Percentiles rank a stretch among this genome's conserved stretches.
phyloP scores from a whole-genome alignment of 2,329 filamentous ascomycete species.

The Dactylellina haptotyla region DNA sequence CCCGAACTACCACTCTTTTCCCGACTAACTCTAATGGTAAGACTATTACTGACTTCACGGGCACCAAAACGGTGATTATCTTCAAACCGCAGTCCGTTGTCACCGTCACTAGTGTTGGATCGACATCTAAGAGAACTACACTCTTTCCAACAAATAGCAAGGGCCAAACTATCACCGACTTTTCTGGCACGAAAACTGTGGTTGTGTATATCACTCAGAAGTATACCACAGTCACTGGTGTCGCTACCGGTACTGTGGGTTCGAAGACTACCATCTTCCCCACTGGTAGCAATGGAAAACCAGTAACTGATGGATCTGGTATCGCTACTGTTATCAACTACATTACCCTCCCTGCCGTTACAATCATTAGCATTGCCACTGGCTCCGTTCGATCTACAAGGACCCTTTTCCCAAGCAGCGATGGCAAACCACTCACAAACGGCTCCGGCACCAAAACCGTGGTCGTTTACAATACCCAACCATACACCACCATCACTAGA shows the following conservation, averaged over 20 bases:
- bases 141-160: conserved; percentile 3
- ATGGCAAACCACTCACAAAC: conserved; percentile 3
- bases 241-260: neutral
- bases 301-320: neutral
- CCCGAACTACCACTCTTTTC: conserved; percentile 1
- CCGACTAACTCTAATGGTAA: neutral
- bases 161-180: neutral
- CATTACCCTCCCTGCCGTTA: neutral
- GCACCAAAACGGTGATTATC: conserved; percentile 14
- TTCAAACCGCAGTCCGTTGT: neutral
- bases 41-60: conserved; percentile 19
- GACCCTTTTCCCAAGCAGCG: neutral
- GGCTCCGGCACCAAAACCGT: neutral
- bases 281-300: neutral
- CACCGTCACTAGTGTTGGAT: neutral
- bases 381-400: neutral
- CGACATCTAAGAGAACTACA: too few relatives aligned
- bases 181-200: neutral
- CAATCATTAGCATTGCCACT: neutral
- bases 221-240: neutral
- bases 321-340: neutral
- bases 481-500: neutral
- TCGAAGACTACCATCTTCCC: conserved; percentile 1
- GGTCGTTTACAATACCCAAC: neutral
- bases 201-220: neutral